Evolutionary conservation across 805 yeast genomes (phyloP).

Genomic region (Kodamaea hsintzibuensis): DNA sequence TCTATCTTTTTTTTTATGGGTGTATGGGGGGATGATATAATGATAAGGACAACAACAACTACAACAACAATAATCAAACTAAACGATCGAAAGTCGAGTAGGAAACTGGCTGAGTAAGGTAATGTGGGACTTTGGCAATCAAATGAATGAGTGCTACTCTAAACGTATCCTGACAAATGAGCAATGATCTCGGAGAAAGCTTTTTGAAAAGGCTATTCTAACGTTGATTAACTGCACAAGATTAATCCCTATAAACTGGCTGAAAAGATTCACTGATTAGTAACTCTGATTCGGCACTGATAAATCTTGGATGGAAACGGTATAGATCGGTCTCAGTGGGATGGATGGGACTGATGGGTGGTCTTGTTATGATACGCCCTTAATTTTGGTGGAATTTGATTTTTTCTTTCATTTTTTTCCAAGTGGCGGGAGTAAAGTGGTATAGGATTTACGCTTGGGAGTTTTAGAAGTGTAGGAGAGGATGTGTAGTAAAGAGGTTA

Average conservation of each 20-base stretch:
- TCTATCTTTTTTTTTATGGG: slow-evolving; percentile 10
- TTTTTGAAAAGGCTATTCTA: neutral
- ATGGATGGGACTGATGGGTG: slow-evolving; percentile 3
- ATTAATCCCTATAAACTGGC: slow-evolving; percentile 2
- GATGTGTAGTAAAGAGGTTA: neutral
- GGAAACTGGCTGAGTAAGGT: neutral
- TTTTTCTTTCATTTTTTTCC: slow-evolving; percentile 10
- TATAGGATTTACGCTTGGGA: too few species aligned
- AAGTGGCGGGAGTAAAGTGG: slow-evolving; percentile 6
- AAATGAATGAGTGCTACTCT: slow-evolving; percentile 33
- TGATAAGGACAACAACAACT: neutral
- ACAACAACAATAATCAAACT: slow-evolving; percentile 1
- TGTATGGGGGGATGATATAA: neutral
- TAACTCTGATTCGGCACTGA: neutral
- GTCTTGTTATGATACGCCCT: slow-evolving; percentile 1
- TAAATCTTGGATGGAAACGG: slow-evolving; percentile 1
- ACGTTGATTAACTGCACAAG: neutral
- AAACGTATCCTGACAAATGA: slow-evolving; percentile 6
- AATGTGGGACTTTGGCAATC: slow-evolving; percentile 22
- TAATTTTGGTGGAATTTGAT: neutral
- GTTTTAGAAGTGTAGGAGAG: too few species aligned
- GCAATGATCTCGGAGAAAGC: neutral
- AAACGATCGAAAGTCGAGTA: neutral
- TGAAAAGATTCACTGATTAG: neutral
- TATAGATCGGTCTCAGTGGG: slow-evolving; percentile 5